Evolutionary conservation across 139 green algal genomes (phyloP), one percentile per base, ranked within the genome.

Genomic region (Choricystis sp.): DNA sequence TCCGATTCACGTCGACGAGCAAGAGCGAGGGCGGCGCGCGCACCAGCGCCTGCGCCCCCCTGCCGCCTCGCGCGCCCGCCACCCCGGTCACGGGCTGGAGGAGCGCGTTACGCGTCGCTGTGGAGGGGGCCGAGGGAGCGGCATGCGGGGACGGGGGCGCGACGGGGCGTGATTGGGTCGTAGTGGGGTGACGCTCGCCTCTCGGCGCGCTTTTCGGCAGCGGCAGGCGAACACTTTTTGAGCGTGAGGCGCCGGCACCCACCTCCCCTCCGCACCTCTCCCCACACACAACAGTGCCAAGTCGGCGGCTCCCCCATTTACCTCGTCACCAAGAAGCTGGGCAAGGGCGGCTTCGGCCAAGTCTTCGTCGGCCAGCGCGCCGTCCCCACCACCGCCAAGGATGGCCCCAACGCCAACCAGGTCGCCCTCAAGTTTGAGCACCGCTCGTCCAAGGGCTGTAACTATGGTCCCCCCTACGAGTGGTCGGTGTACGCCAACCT

Each of bases 351-450:
- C 58, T 96, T 96, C 66, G 89, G 89, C 0, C 89, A 96, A 67
- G 89, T 96, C 2, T 96, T 94, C 58, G 74, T 92, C 19, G 89
- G 89, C 0, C 78, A 79, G 2, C 67, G 85, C 1, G 74, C 80
- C 5, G 61, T 72, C 4, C 16, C 72, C 1, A 90, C 73, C 60
- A 88, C 83, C 64, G 70, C 77, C 40, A 87, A 85, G 66, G 83
- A 89, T n/a, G 86, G 83, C 0, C 63, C 79, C 0, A 75, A 87
- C 40, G 81, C 86, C 25, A 93, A 91, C 72, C 56, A 80, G 66
- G 81, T 97, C 19, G 92, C 93, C 0, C 76, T 98, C 0, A 99
- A 99, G 71, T 92, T 97, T 71, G 92, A 99, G 79, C 93, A 98
- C 71, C 67, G 89, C 26, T 94, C 68, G 66, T 94, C 85, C 70